Evolutionary conservation across 495 filamentous ascomycete genomes (phyloP), one percentile per base, ranked within the genome.

Genomic region (Talaromyces proteolyticus): DNA sequence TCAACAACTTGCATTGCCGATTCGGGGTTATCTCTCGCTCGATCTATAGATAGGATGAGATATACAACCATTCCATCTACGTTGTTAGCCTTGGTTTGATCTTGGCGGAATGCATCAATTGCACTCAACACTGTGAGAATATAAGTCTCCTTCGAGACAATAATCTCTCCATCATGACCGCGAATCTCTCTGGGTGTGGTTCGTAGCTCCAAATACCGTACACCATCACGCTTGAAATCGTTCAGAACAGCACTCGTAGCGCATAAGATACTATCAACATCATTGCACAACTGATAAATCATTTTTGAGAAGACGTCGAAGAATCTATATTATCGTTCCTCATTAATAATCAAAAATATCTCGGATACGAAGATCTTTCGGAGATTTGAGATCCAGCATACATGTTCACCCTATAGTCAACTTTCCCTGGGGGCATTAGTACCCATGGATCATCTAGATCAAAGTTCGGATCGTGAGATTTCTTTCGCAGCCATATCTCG

Each of bases 151-250:
- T 80, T 80, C 12, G 82, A 78, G 14, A 89, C 63, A 34, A 25
- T 17, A 3, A 36, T 19, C 10, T 20, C 23, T 1, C 44, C 29
- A 20, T 65, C 62, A 12, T 68, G 69, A 14, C 57, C 54, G 2
- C 77, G 72, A 22, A 81, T 74, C 6, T 76, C 71, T 36, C 88
- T 77, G 3, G 89, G 89, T 3, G 89, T 93, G 4, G 88, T 91
- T 22, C 89, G 82, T 4, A 94, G 77, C 57, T 94, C 89, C 23
- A 91, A 75, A 57, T 94, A 92, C 39, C 81, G 75, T 10, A 92
- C 84, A 22, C 86, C 86, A 52, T 93, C 88, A 20, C 57, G 59
- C 41, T 75, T 70, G 56, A 93, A 95, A 64, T 84, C 78, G 21
- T 68, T 54, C n/a, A 93, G 74, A 6, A 93, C 87, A 23, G 79